Base-by-base conservation (phyloP, 345 rosid genomes). In the Murraya koenigii region DNA sequence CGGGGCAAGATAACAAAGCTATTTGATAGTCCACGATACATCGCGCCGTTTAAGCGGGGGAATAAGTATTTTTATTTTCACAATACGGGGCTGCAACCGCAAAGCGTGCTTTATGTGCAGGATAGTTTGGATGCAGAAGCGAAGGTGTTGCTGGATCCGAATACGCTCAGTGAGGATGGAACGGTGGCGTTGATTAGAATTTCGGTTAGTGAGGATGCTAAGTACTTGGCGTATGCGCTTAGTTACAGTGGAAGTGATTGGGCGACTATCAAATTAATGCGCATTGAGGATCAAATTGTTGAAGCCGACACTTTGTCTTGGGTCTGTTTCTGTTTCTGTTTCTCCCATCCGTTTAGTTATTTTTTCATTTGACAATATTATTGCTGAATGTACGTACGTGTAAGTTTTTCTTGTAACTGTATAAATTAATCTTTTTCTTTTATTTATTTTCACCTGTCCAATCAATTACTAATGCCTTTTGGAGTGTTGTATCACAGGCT, bases 171-270 rank as follows among this genome's bases (percentile, higher is more conserved):
- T 38, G 89, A 86, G 28, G 99, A 94, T 78, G 99, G 99, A 71
- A 92, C 99, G 1, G 91, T 96, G 56, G 79, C 98, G 9, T 82
- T 92, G 59, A 88, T 59, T 82, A 84, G 75, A 4, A 9, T 86
- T 47, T 75, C 93, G n/a, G 80, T 92, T 2, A 91, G 98, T 61
- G 87, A 90, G 83, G 97, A 96, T 78, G 97, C 89, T 13, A 88
- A 87, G 81, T 89, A 87, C 82, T 71, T 94, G 85, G 94, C 97
- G 2, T 91, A 92, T 74, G 98, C 92, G 44, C 88, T 94, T 68
- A 87, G 98, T 83, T 76, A 92, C 0, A 96, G 97, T 70, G 98
- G 98, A 61, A 96, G 99, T 81, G 99, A 94, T 73, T 96, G 99
- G 98, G 91, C 87, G 22, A 94, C 91, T 0, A 85, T 96, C 52